Percentiles rank a stretch among this genome's conserved stretches.
Conservation (phyloP, 1,139 yeast species). For the Eremothecium gossypii region DNA sequence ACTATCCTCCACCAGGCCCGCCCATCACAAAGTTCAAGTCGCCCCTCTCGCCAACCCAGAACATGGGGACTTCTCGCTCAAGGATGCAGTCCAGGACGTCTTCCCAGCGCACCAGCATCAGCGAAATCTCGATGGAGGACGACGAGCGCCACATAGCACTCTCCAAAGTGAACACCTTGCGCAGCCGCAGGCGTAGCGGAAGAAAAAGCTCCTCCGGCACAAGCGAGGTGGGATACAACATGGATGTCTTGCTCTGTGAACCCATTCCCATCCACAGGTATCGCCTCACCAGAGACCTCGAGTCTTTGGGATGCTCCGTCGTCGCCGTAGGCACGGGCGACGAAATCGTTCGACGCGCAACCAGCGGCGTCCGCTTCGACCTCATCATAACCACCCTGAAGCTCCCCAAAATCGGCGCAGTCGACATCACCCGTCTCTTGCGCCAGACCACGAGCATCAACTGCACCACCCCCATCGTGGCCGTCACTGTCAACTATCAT, state of each 20-base stretch:
- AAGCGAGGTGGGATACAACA: constrained; percentile 17
- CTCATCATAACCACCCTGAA: constrained; percentile 69
- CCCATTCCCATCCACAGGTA: constrained; percentile 78
- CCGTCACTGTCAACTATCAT: constrained; percentile 61
- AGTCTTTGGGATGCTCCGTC: constrained; percentile 69
- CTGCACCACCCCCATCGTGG: constrained; percentile 67
- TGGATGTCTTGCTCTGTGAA: constrained; percentile 76
- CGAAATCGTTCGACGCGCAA: constrained; percentile 71
- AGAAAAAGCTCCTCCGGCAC: constrained; percentile 19
- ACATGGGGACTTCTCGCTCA: constrained; percentile 6
- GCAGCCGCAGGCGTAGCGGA: constrained; percentile 25
- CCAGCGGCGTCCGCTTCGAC: constrained; percentile 79
- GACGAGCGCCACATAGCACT: constrained; percentile 25
- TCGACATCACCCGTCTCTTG: constrained; percentile 71
- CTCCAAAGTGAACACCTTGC: constrained; percentile 22
- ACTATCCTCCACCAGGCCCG: not conserved
- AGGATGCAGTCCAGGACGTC: constrained; percentile 10
- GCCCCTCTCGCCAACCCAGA: constrained; percentile 21
- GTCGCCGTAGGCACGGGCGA: constrained; percentile 74
- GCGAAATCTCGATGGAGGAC: constrained; percentile 19
- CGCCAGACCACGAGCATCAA: constrained; percentile 70
- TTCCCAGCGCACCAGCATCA: constrained; percentile 17
- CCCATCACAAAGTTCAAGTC: constrained; percentile 18
- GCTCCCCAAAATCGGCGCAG: constrained; percentile 54
- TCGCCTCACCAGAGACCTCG: constrained; percentile 55